phyloP scores from a whole-genome alignment of 2,329 filamentous ascomycete species.

The Penicillium corylophilum region DNA sequence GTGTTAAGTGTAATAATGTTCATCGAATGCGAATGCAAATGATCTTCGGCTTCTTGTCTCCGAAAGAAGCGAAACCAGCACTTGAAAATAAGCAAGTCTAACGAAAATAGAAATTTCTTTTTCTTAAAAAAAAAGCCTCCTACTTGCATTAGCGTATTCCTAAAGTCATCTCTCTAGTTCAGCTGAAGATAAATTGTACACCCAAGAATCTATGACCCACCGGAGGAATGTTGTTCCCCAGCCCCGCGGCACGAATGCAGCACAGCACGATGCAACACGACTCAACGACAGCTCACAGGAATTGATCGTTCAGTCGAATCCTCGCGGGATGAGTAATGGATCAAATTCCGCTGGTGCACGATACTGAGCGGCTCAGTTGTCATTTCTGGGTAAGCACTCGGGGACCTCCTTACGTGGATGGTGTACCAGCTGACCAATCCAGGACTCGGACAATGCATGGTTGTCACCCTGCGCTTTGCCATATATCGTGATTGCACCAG shows the following conservation, averaged over 20 bases:
- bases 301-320: neutral
- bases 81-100: no score
- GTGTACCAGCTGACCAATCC: conserved; percentile 12
- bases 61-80: neutral
- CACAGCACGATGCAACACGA: neutral
- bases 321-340: conserved; percentile 14
- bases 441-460: conserved; percentile 40
- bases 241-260: conserved; percentile 8
- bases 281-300: neutral
- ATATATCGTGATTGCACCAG: conserved; percentile 34
- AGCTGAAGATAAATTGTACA: neutral
- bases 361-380: conserved; percentile 7
- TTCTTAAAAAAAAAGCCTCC: no score
- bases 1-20: neutral
- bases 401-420: conserved; percentile 1
- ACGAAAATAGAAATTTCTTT: no score
- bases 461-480: conserved; percentile 36
- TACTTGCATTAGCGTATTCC: no score
- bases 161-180: no score
- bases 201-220: neutral
- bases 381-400: conserved; percentile 17
- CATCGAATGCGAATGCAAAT: neutral
- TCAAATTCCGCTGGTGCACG: conserved; percentile 15
- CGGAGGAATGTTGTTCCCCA: conserved; percentile 18
- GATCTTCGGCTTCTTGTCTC: neutral